Evolutionary conservation across 2,329 filamentous ascomycete species (phyloP), one percentile per base, ranked within the genome.

Genomic region (Sporothrix variecibatus): DNA sequence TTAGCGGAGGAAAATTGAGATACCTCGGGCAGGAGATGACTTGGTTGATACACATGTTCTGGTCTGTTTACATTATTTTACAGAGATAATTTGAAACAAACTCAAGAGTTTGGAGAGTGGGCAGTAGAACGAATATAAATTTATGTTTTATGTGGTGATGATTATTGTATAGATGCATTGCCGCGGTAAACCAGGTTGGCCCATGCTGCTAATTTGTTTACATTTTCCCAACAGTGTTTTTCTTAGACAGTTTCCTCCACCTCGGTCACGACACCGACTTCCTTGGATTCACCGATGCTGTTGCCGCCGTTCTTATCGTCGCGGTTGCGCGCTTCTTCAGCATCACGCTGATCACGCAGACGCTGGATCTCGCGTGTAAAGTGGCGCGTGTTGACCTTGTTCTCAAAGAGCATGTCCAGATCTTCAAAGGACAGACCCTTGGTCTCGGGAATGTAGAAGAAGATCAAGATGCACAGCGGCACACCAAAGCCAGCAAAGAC

Each of bases 401-500:
- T 71, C 23, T 34, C 49, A 23, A 56, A 71, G 20, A 71, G 51
- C 46, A 56, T 56, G 11, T 71, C 68, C n/a, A 71, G 34, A 5
- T 71, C 62, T 7, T 65, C 38, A 65, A 71, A 71, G 8, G 49
- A 58, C 11, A 71, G 31, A 20, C 68, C 68, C 17, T 53, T 53
- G 51, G 46, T 71, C 46, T 71, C 68, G 68, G 67, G 68, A n/a
- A 71, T 53, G 34, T 56, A 53, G 15, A 58, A 60, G 34, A 43
- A 71, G 11, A 71, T 43, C 9, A 53, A 20, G 17, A 71, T 40
- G 38, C 46, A 40, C 4, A 71, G 20, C 11, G 49, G 68, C 51
- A 71, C n/a, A 15, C 68, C 68, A 3, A 53, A 60, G 3, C 68
- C 68, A 34, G 53, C n/a, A 71, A 71, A 60, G 2, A 71, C 68